phyloP scores from a whole-genome alignment of 176 grass and related monocot genomes.

The Avena sativa region DNA sequence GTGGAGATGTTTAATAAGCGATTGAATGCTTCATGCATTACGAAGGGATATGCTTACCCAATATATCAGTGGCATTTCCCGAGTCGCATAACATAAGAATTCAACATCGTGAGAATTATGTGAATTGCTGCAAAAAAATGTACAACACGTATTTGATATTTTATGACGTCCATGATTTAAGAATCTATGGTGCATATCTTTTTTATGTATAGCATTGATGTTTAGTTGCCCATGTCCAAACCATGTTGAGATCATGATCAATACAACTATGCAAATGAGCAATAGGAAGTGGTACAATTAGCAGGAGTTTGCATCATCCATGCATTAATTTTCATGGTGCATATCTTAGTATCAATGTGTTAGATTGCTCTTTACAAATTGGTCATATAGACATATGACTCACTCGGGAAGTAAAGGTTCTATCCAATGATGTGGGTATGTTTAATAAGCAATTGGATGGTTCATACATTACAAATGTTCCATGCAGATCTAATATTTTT shows the following conservation, averaged over 20 bases:
- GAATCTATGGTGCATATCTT: not conserved
- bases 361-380: not conserved
- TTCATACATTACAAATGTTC: not conserved
- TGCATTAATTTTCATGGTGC: not conserved
- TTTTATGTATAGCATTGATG: not conserved
- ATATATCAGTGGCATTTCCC: not conserved
- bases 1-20: not conserved
- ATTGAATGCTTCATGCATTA: not conserved
- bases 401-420: not conserved
- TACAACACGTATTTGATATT: not conserved
- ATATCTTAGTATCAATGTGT: not conserved
- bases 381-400: not conserved
- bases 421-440: not conserved
- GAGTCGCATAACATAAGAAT: not conserved
- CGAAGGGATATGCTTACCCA: not conserved
- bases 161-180: not conserved
- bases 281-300: not conserved
- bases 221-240: not conserved
- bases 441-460: not conserved
- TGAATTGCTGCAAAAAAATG: not conserved
- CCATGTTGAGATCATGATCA: not conserved
- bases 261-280: not conserved
- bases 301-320: not conserved
- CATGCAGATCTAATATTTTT: not conserved
- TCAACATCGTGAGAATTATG: not conserved